These are phyloP conservation scores for Pulveroboletus sp. DNA, from an alignment of 768 basidiomycete genomes.

Conservation along the genomic window DNA sequence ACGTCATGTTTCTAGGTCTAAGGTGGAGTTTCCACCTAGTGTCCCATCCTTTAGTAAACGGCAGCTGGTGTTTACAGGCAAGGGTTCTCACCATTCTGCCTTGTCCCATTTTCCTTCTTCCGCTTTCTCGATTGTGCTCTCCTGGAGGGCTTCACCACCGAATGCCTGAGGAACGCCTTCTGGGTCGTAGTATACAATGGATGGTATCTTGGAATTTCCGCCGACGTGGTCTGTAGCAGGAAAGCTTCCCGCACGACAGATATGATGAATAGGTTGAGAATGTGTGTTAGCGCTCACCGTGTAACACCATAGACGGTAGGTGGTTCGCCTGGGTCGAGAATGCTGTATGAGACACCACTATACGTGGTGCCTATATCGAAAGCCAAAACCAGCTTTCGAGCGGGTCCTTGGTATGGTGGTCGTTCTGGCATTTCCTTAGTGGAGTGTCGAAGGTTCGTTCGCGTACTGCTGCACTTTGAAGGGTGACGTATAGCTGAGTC, in stretches of 20 bases:
- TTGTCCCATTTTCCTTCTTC: constrained; percentile 34
- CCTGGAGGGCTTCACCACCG: constrained; percentile 14
- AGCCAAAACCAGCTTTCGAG: constrained; percentile 42
- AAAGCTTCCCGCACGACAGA: constrained; percentile 32
- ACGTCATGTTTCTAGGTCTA: constrained; percentile 22
- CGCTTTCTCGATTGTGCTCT: constrained; percentile 35
- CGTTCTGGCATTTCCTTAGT: constrained; percentile 24
- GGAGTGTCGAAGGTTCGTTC: background rate
- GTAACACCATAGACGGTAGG: constrained; percentile 19
- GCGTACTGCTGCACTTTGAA: background rate
- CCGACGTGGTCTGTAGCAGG: constrained; percentile 44
- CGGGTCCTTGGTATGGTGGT: constrained; percentile 37
- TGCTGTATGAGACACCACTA: constrained; percentile 44
- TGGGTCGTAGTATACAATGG: constrained; percentile 43
- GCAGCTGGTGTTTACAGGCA: background rate
- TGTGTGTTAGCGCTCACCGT: constrained; percentile 14
- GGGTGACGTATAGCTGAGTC: background rate
- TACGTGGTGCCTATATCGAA: constrained; percentile 52
- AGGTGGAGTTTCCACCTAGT: constrained; percentile 36
- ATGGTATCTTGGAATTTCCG: constrained; percentile 47
- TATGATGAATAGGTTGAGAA: background rate
- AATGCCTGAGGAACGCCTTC: constrained; percentile 34
- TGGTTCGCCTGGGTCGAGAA: constrained; percentile 29
- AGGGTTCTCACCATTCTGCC: constrained; percentile 27
- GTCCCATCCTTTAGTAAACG: constrained; percentile 3